Base-by-base conservation (phyloP, 768 basidiomycete species). In the Phanerodontia chrysosporium region DNA sequence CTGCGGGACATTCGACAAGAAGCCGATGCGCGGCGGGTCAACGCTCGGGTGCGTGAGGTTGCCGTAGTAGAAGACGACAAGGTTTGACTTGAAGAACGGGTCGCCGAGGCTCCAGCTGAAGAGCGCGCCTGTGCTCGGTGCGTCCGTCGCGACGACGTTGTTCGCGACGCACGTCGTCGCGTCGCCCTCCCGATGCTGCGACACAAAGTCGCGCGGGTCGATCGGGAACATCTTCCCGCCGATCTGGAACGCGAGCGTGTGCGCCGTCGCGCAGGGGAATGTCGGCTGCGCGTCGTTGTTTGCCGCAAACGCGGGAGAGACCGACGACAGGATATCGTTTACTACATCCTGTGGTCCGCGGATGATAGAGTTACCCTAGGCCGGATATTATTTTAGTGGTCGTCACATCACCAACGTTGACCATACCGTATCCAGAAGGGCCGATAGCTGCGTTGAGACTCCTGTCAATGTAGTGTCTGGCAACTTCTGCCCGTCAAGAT, bases 41-140 rank as follows among this genome's bases (percentile, higher is more conserved):
- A 73, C 72, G 0, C 85, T 86, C 1, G 89, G 89, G 61, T 86
- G 78, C 0, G 80, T 80, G 36, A 90, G 68, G 64, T 90, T 88
- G 14, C 90, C 90, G 67, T 83, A 90, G 69, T 90, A 83, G 68
- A 84, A 92, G 24, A 86, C 72, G n/a, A 86, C 79, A n/a, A 89
- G 61, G 25, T 86, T 87, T 84, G 86, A 79, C 70, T 90, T 90
- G 61, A 92, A 66, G 66, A 91, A 91, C 3, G 90, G 89, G 65
- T 80, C 81, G 1, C 90, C 90, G 53, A 92, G 72, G 71, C 83
- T 90, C 89, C 90, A 92, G 64, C 82, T 84, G 65, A 87, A 90
- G 46, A 87, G 70, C 64, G 84, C 86, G 14, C 82, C 81, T 5
- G 24, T 7, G 21, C 78, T 70, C 9, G 89, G 90, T 3, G 85